Percentiles rank a stretch among this genome's conserved stretches.
phyloP scores from a whole-genome alignment of 1,139 yeast species.

The Yamadazyma atlantica region DNA sequence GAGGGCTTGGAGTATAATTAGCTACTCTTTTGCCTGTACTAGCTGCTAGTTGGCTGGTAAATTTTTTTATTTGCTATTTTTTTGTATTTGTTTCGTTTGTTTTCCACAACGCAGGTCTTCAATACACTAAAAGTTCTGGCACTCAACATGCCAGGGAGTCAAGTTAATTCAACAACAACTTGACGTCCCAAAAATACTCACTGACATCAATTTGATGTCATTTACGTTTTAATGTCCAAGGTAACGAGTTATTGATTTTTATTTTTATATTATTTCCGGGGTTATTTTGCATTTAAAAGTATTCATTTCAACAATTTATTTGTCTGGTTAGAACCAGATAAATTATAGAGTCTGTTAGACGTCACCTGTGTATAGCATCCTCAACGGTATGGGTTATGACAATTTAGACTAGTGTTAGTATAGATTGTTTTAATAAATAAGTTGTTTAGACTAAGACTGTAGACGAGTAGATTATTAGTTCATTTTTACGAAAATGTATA shows the following conservation, averaged over 20 bases:
- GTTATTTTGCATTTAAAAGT: conserved; percentile 12
- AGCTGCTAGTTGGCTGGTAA: too few relatives aligned
- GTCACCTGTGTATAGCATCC: conserved; percentile 30
- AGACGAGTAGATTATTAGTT: too few relatives aligned
- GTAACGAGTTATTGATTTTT: conserved; percentile 3
- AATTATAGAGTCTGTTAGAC: neutral
- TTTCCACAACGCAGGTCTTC: conserved; percentile 30
- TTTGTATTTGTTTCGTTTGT: conserved; percentile 11
- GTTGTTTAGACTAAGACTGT: too few relatives aligned
- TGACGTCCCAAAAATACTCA: conserved; percentile 2
- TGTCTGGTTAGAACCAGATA: neutral
- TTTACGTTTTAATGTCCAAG: conserved; percentile 2
- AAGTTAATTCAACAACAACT: conserved; percentile 16
- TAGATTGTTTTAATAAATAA: too few relatives aligned
- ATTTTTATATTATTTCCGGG: conserved; percentile 7
- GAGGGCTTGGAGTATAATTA: conserved; percentile 22
- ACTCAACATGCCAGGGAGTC: conserved; percentile 19
- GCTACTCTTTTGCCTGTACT: conserved; percentile 5
- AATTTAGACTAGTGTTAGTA: too few relatives aligned
- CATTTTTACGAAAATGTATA: too few relatives aligned
- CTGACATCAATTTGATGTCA: conserved; percentile 2
- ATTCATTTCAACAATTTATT: conserved; percentile 18
- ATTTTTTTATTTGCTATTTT: conserved; percentile 7
- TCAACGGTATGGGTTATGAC: conserved; percentile 22
- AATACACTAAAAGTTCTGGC: conserved; percentile 6